These are phyloP conservation scores for Cutaneotrichosporon mucoides DNA, from an alignment of 1,284 basidiomycete species.

Conservation along the genomic window DNA sequence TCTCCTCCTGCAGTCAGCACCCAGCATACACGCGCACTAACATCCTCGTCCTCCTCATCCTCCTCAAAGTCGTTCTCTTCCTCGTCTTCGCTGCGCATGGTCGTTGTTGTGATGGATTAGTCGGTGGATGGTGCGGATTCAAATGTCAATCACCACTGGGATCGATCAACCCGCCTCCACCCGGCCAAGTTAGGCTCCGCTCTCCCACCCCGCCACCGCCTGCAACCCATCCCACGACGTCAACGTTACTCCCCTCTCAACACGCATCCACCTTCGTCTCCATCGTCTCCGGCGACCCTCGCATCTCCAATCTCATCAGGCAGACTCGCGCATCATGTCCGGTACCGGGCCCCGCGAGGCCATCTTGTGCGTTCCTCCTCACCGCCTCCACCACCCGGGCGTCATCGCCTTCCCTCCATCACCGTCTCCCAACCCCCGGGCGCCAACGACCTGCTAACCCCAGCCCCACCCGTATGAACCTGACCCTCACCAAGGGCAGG, in stretches of 20 bases:
- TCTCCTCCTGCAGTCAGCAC: slow-evolving; percentile 18
- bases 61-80: slow-evolving; percentile 30
- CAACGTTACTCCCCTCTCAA: not conserved
- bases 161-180: not conserved
- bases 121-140: slow-evolving; percentile 7
- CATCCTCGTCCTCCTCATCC: slow-evolving; percentile 22
- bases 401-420: not conserved
- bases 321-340: slow-evolving; percentile 60
- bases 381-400: not conserved
- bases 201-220: not conserved
- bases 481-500: slow-evolving; percentile 88
- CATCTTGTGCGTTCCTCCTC: slow-evolving; percentile 58
- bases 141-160: not conserved
- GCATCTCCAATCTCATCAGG: not conserved
- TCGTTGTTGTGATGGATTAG: slow-evolving; percentile 2
- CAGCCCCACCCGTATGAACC: slow-evolving; percentile 82
- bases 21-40: not conserved
- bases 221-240: not conserved
- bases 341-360: slow-evolving; percentile 83
- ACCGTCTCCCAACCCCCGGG: not conserved
- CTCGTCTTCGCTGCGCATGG: slow-evolving; percentile 40
- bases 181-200: not conserved
- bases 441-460: slow-evolving; percentile 3
- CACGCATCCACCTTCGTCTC: not conserved
- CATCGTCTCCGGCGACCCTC: not conserved